phyloP scores from a whole-genome alignment of 768 basidiomycete genomes.

The Cystoderma amianthinum region DNA sequence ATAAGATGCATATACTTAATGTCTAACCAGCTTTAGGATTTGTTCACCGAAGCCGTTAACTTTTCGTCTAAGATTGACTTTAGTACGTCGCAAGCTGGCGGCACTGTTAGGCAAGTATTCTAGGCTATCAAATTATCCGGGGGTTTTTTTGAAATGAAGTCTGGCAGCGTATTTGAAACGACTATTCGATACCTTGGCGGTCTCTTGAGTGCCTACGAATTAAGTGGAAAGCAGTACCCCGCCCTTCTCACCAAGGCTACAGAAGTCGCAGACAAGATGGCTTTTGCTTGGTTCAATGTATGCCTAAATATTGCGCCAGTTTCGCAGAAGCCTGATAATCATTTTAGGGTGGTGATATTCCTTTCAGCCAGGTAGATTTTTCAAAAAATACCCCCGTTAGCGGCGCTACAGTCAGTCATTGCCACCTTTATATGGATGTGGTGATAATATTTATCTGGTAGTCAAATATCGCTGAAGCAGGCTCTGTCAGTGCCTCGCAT shows the following conservation, averaged over 20 bases:
- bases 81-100: slow-evolving; percentile 32
- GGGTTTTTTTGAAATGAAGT: too few relatives aligned
- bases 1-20: too few relatives aligned
- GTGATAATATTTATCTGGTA: slow-evolving; percentile 8
- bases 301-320: slow-evolving; percentile 8
- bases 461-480: slow-evolving; percentile 52
- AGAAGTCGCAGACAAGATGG: slow-evolving; percentile 56
- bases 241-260: slow-evolving; percentile 54
- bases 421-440: too few relatives aligned
- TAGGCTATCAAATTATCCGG: too few relatives aligned
- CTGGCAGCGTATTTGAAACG: slow-evolving; percentile 60
- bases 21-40: slow-evolving; percentile 38
- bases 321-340: slow-evolving; percentile 29
- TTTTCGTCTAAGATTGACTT: slow-evolving; percentile 51
- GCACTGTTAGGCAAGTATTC: slow-evolving; percentile 29
- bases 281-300: slow-evolving; percentile 54
- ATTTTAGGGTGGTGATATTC: slow-evolving; percentile 36
- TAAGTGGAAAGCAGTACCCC: slow-evolving; percentile 45
- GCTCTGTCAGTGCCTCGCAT: slow-evolving; percentile 27
- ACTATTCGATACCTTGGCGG: slow-evolving; percentile 71
- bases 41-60: slow-evolving; percentile 49
- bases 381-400: slow-evolving; percentile 35
- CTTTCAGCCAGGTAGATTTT: slow-evolving; percentile 35
- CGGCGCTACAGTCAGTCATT: slow-evolving; percentile 17
- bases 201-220: slow-evolving; percentile 61